Evolutionary conservation across 2,329 filamentous ascomycete genomes (phyloP).

Genomic region (Acrocalymma vagum): DNA sequence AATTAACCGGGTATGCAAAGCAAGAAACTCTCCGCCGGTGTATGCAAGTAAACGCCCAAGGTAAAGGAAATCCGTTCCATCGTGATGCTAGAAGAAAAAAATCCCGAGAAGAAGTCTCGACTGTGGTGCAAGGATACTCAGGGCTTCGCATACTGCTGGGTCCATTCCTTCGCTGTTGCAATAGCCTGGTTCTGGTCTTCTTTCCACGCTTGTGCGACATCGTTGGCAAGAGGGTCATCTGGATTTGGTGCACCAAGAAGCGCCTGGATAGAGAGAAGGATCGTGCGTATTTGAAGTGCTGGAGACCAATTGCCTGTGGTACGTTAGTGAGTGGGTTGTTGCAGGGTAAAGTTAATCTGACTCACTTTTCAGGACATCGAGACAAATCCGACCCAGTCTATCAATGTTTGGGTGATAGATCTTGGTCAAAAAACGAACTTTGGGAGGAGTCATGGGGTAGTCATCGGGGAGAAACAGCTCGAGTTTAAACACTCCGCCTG

Average conservation of each 20-base stretch:
- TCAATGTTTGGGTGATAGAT: constrained; percentile 99
- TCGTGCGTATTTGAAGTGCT: constrained; percentile 95
- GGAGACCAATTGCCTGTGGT: constrained; percentile 97
- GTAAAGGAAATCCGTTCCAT: constrained; percentile 2
- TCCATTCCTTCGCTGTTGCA: constrained; percentile 92
- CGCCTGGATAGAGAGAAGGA: constrained; percentile 97
- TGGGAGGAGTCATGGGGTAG: constrained; percentile 98
- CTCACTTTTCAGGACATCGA: constrained; percentile 95
- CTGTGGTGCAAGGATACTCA: too few species aligned
- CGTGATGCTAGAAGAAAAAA: too few species aligned
- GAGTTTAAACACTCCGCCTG: constrained; percentile 89
- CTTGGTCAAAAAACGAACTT: constrained; percentile 98
- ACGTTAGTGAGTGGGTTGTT: constrained; percentile 18
- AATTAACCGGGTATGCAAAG: too few species aligned
- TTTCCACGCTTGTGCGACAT: constrained; percentile 98
- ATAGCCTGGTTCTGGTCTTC: constrained; percentile 94
- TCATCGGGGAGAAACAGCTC: constrained; percentile 98
- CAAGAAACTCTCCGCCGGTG: too few species aligned
- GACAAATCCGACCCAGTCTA: constrained; percentile 93
- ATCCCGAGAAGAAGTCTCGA: too few species aligned
- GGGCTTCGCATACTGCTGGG: constrained; percentile 74
- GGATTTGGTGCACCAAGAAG: constrained; percentile 96
- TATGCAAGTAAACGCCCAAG: background rate
- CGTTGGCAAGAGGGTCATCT: constrained; percentile 96
- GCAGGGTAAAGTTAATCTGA: constrained; percentile 1